These are phyloP conservation scores for Colletotrichum magnum DNA, from an alignment of 2,329 filamentous ascomycete species.

Conservation along the genomic window DNA sequence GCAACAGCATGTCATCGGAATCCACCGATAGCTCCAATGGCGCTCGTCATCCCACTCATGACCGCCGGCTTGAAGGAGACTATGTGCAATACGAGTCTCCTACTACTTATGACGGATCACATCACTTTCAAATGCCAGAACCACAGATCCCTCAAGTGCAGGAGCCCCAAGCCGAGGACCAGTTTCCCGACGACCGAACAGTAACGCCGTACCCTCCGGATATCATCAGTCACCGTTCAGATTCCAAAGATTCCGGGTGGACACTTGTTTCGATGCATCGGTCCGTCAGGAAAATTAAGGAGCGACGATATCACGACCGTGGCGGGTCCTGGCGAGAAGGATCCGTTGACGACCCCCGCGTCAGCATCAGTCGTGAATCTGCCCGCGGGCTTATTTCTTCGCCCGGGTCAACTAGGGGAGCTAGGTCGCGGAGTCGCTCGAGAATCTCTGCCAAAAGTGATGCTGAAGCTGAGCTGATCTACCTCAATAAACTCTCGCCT, in stretches of 20 bases:
- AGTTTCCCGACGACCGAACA: constrained; percentile 45
- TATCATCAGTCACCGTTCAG: not conserved
- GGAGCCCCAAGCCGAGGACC: constrained; percentile 16
- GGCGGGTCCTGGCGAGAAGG: constrained; percentile 61
- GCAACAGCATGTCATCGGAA: constrained; percentile 62
- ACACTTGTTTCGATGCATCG: constrained; percentile 54
- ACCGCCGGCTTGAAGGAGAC: constrained; percentile 46
- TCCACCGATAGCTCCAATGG: constrained; percentile 53
- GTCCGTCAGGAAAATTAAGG: constrained; percentile 55
- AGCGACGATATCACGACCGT: constrained; percentile 58
- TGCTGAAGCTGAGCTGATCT: constrained; percentile 59
- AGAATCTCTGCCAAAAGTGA: constrained; percentile 53
- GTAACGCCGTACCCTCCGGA: constrained; percentile 46
- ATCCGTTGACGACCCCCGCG: constrained; percentile 56
- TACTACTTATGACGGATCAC: constrained; percentile 49
- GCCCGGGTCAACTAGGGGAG: constrained; percentile 36
- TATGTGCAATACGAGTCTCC: constrained; percentile 49
- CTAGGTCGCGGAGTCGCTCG: constrained; percentile 46
- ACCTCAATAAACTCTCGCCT: constrained; percentile 56
- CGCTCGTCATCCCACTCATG: constrained; percentile 47
- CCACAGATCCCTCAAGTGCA: constrained; percentile 40
- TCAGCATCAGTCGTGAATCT: constrained; percentile 57
- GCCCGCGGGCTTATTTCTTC: constrained; percentile 53
- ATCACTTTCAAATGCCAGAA: constrained; percentile 56
- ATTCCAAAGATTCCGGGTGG: constrained; percentile 43